phyloP scores from a whole-genome alignment of 2,329 filamentous ascomycete genomes.

The Colletotrichum lindemuthianum region DNA sequence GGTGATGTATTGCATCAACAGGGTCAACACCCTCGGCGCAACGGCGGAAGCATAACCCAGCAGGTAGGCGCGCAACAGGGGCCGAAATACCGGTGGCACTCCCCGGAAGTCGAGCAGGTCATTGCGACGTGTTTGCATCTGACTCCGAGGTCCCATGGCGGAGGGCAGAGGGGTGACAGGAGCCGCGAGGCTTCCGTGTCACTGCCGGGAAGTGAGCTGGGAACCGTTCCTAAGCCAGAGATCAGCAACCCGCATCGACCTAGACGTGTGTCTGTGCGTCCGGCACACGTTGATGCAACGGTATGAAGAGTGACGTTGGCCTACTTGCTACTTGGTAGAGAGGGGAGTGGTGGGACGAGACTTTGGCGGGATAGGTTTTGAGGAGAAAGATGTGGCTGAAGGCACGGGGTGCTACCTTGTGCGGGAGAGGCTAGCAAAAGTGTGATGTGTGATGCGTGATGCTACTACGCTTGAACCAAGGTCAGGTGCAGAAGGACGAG shows the following conservation, averaged over 20 bases:
- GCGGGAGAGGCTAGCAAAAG: constrained; percentile 1
- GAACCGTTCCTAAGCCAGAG: constrained; percentile 22
- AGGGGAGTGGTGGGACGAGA: neutral
- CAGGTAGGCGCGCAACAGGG: constrained; percentile 67
- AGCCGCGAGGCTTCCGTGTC: constrained; percentile 30
- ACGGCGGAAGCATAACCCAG: constrained; percentile 70
- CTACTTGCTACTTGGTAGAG: neutral
- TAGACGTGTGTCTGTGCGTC: constrained; percentile 21
- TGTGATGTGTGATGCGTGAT: too few relatives aligned
- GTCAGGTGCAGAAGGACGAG: constrained; percentile 14
- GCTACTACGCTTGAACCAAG: constrained; percentile 17
- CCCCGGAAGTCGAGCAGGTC: constrained; percentile 37
- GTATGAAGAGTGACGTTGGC: constrained; percentile 10
- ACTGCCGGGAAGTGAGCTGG: constrained; percentile 19
- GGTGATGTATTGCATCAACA: constrained; percentile 62
- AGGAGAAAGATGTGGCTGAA: constrained; percentile 21
- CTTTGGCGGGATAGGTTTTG: constrained; percentile 14
- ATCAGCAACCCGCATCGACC: constrained; percentile 27
- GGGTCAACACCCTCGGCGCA: constrained; percentile 63
- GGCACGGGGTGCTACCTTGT: constrained; percentile 25
- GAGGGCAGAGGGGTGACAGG: constrained; percentile 43
- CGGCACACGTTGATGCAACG: constrained; percentile 24
- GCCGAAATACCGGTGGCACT: constrained; percentile 63
- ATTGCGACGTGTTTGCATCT: constrained; percentile 33
- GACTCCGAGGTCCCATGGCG: constrained; percentile 54